Conservation (phyloP, 108 stramenopile genomes). For the Skeletonema grethae region DNA sequence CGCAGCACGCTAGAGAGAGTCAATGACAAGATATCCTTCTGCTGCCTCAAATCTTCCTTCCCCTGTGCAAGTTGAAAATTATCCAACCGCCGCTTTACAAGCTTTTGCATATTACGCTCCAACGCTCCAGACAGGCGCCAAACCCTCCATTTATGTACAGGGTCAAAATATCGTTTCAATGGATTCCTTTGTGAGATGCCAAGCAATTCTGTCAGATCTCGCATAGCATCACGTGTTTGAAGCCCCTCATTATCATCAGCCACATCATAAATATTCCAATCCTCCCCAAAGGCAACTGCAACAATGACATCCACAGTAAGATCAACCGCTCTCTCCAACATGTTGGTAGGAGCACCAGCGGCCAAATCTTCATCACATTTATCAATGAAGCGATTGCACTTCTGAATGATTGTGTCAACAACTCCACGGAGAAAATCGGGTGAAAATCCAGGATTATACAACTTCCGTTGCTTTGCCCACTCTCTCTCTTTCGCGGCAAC, state of each 20-base stretch:
- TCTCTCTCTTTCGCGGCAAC: slow-evolving; percentile 22
- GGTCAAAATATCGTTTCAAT: slow-evolving; percentile 16
- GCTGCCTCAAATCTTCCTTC: slow-evolving; percentile 1
- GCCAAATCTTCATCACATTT: slow-evolving; percentile 26
- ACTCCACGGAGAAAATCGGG: slow-evolving; percentile 26
- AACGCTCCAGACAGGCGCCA: slow-evolving; percentile 28
- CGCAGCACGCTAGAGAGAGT: slow-evolving; percentile 21
- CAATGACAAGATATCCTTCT: slow-evolving; percentile 28
- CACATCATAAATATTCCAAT: slow-evolving; percentile 26
- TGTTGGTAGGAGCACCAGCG: slow-evolving; percentile 19
- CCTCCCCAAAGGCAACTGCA: slow-evolving; percentile 45
- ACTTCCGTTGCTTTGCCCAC: slow-evolving; percentile 30
- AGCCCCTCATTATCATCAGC: slow-evolving; percentile 4
- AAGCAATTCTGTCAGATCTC: slow-evolving; percentile 22
- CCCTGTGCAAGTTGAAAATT: not conserved
- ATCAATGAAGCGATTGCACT: slow-evolving; percentile 34
- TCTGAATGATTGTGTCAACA: slow-evolving; percentile 26
- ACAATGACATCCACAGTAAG: slow-evolving; percentile 43
- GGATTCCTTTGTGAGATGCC: slow-evolving; percentile 30
- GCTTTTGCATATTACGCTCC: slow-evolving; percentile 25
- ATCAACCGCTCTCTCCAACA: slow-evolving; percentile 21
- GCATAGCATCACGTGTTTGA: slow-evolving; percentile 25
- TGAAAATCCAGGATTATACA: slow-evolving; percentile 40
- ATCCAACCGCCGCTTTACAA: slow-evolving; percentile 31
- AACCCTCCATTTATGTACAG: slow-evolving; percentile 16